These are phyloP conservation scores for Geotrichum cucujoidarum DNA, from an alignment of 1,139 yeast species.

Conservation along the genomic window DNA sequence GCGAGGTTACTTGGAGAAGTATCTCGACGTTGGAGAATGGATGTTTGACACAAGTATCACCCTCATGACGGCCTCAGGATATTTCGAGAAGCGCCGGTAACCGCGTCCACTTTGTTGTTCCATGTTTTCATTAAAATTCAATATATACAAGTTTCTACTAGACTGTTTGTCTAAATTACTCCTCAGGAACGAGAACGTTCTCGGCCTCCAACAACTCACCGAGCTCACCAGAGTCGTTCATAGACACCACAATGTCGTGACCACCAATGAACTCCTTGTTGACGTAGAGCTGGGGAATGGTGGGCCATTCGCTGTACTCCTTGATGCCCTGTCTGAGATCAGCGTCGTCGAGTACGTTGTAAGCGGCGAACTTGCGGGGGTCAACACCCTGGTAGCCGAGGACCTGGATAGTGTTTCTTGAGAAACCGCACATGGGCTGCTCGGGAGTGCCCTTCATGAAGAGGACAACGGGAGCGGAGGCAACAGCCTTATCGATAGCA, in stretches of 20 bases:
- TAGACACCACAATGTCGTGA: conserved; percentile 86
- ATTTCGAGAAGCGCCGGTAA: conserved; percentile 47
- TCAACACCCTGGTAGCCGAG: conserved; percentile 97
- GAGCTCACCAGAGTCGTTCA: conserved; percentile 91
- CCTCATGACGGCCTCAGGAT: conserved; percentile 63
- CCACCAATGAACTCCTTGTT: conserved; percentile 90
- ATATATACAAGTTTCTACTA: neutral
- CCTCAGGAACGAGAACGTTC: conserved; percentile 75
- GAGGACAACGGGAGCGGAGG: conserved; percentile 86
- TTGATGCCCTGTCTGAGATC: conserved; percentile 90
- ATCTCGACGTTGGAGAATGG: conserved; percentile 81
- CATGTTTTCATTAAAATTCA: neutral
- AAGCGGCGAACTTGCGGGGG: conserved; percentile 93
- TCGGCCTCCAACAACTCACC: conserved; percentile 76
- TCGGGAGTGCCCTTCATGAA: conserved; percentile 80
- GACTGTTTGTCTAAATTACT: conserved; percentile 24
- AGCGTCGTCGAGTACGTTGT: conserved; percentile 89
- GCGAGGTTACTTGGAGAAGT: conserved; percentile 56
- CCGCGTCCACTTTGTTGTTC: neutral
- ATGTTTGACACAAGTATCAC: conserved; percentile 71
- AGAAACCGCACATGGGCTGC: conserved; percentile 96
- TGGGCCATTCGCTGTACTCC: conserved; percentile 94
- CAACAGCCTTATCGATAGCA: conserved; percentile 62
- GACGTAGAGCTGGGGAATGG: conserved; percentile 61
- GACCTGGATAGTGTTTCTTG: conserved; percentile 88